Base-by-base conservation (phyloP, 148 eudicot species). In the Chenopodium berlandieri region DNA sequence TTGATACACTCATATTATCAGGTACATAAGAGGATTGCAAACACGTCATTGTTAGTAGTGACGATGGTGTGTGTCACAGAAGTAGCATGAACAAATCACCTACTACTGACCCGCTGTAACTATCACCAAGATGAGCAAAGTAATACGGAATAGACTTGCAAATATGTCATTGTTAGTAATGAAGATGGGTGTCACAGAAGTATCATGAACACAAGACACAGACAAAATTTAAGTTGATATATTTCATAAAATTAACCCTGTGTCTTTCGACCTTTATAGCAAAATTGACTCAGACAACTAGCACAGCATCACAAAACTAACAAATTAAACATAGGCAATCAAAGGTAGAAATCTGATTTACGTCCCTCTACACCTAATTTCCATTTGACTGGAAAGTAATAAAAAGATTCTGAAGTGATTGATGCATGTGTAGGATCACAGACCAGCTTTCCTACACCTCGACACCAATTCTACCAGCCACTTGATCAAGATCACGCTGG, bases 401-500 rank as follows among this genome's bases (percentile, higher is more conserved):
- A n/a, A 27, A 68, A 47, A 22, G 9, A 58, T 64, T 31, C 63
- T 14, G 22, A 47, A 58, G 37, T 2, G 67, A 71, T 25, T 19
- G 27, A 64, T 46, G 77, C 65, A n/a, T 63, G 48, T 32, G 46
- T 50, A 46, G 12, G 20, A 19, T 2, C 2, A 0, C 2, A 13
- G 40, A 27, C 44, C 27, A 72, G 62, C 48, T 48, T 50, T 63
- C 76, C 85, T 84, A 89, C 50, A 63, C 60, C 68, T 83, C 79
- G 71, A 83, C 87, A 20, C 60, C 90, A 68, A 90, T 85, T 74
- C 90, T 84, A 20, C 95, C 93, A 40, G 93, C 93, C 80, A 92
- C 95, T 83, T 92, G 95, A 77, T 92, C 95, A 73, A 92, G 95
- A 85, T 92, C 95, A 74, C 95, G 73, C 82, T 83, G 91, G 5